Conservation (phyloP, 108 stramenopile genomes). For the Chaetoceros muelleri region DNA sequence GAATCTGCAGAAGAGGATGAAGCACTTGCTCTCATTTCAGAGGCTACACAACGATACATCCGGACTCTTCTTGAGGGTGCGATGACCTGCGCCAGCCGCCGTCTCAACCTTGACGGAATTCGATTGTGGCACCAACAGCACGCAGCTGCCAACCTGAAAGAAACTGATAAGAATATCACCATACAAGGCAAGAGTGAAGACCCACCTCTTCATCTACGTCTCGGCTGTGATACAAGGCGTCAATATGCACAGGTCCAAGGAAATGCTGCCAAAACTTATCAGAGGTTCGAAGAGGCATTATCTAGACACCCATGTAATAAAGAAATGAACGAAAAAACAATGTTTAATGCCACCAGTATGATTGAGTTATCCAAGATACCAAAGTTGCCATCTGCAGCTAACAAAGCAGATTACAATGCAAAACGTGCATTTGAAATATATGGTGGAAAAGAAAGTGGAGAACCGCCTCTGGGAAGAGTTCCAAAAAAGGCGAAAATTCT, state of each 20-base stretch:
- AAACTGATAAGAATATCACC: constrained; percentile 4
- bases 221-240: constrained; percentile 71
- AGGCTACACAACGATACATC: constrained; percentile 56
- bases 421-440: constrained; percentile 65
- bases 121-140: constrained; percentile 70
- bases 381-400: constrained; percentile 37
- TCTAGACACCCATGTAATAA: constrained; percentile 34
- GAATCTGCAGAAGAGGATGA: constrained; percentile 56
- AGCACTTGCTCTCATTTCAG: constrained; percentile 54
- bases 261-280: constrained; percentile 68
- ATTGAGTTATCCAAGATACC: constrained; percentile 45
- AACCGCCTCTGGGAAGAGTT: constrained; percentile 66
- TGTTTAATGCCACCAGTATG: constrained; percentile 43
- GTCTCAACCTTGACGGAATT: constrained; percentile 73
- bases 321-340: constrained; percentile 8
- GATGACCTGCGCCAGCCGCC: constrained; percentile 51
- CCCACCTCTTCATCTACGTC: constrained; percentile 43
- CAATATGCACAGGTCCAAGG: constrained; percentile 61
- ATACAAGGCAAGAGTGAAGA: constrained; percentile 11
- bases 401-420: constrained; percentile 49
- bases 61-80: constrained; percentile 57
- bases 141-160: background rate
- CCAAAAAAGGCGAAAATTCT: constrained; percentile 29
- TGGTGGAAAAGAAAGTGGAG: constrained; percentile 52
- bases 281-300: constrained; percentile 80